Percentiles rank a stretch among this genome's conserved stretches.
phyloP scores from a whole-genome alignment of 768 basidiomycete genomes.

The Kwoniella sp. region DNA sequence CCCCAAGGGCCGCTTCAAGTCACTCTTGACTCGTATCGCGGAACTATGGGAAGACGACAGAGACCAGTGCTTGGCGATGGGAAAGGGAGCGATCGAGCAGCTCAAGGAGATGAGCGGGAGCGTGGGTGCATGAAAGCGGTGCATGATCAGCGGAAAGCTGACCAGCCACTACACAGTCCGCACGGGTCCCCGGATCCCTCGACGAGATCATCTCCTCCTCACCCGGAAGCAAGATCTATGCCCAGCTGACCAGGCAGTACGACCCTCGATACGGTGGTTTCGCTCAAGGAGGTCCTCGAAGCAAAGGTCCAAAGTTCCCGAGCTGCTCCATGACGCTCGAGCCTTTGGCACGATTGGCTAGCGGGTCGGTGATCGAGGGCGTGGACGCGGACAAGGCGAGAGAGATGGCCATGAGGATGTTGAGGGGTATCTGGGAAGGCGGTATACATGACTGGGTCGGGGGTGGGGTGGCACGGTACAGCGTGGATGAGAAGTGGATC shows the following conservation, averaged over 20 bases:
- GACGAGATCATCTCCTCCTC: constrained; percentile 17
- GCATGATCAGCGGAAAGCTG: background rate
- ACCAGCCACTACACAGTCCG: constrained; percentile 9
- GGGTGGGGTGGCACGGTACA: constrained; percentile 52
- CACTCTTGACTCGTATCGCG: constrained; percentile 28
- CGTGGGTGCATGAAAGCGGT: constrained; percentile 1
- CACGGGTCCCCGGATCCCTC: constrained; percentile 17
- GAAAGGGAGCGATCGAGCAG: constrained; percentile 29
- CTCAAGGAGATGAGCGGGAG: constrained; percentile 30
- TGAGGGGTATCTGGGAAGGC: constrained; percentile 49
- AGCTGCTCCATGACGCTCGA: constrained; percentile 40
- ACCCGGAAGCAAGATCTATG: constrained; percentile 24
- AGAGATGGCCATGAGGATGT: constrained; percentile 33
- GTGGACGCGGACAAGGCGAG: constrained; percentile 16
- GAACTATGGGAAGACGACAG: constrained; percentile 43
- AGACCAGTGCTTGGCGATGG: constrained; percentile 28
- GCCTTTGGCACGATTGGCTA: constrained; percentile 32
- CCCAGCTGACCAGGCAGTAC: constrained; percentile 34
- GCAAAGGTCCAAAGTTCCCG: constrained; percentile 51
- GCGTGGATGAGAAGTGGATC: constrained; percentile 53
- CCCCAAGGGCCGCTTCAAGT: constrained; percentile 27
- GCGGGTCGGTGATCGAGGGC: background rate
- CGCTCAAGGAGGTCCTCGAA: constrained; percentile 32
- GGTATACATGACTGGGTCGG: constrained; percentile 53
- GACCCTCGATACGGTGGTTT: constrained; percentile 52